Evolutionary conservation across 345 rosid species (phyloP), one percentile per base, ranked within the genome.

Genomic region (Chamaenerion angustifolium): DNA sequence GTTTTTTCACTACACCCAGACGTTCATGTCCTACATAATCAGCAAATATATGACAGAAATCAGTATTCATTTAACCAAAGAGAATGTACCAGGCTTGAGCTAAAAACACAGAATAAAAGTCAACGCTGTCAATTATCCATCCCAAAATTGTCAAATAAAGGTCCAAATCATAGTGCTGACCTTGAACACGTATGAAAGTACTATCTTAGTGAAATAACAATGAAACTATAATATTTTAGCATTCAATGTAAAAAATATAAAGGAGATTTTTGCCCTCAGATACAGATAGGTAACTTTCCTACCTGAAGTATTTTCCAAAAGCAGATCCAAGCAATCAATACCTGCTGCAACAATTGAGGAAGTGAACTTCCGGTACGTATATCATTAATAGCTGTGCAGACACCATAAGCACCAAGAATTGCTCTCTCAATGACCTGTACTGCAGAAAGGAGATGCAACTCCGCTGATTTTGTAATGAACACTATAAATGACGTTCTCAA

Each of bases 241-340:
- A 2, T 23, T 23, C 27, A 23, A 23, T 23, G 5, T 5, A 23
- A 23, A 23, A 23, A 23, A 2, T 2, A 23, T 2, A 5, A 23
- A 23, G 5, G 2, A n/a, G n/a, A n/a, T n/a, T n/a, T n/a, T n/a
- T 2, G 2, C 5, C 5, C 27, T 5, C 27, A 23, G 13, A 44
- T 14, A 45, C 9, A 10, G 7, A 45, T 48, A 10, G 37, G 46
- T 5, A 2, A 13, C 43, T 55, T 48, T 47, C 52, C 59, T 69
- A 92, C 96, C 93, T 76, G 94, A 68, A 59, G 66, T 83, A 70
- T 76, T 70, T 68, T 87, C 94, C 55, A 87, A 77, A 71, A 87
- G 60, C n/a, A 92, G 73, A 69, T 84, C 95, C 64, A 92, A 77
- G 78, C 80, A 92, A 61, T 87, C 96, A 52, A 92, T 58, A 63